phyloP scores from a whole-genome alignment of 495 filamentous ascomycete genomes.

The Bacidia gigantensis region DNA sequence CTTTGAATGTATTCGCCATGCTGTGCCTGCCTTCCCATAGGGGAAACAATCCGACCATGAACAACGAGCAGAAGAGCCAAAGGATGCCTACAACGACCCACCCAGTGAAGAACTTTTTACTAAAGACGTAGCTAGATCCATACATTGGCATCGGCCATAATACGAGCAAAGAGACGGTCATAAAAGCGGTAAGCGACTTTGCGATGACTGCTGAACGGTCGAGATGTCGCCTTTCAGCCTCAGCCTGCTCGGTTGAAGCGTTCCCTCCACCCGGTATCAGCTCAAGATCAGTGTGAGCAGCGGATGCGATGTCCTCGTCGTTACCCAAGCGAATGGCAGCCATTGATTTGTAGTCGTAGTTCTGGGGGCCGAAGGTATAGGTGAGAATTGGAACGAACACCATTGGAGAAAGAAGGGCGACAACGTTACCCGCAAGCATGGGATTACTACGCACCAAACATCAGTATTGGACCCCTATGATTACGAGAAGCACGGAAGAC shows the following conservation, averaged over 20 bases:
- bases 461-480: slow-evolving; percentile 5
- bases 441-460: slow-evolving; percentile 38
- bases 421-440: slow-evolving; percentile 78
- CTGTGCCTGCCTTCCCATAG: slow-evolving; percentile 67
- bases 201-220: slow-evolving; percentile 64
- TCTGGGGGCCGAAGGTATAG: slow-evolving; percentile 54
- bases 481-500: slow-evolving; percentile 14
- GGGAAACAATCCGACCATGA: slow-evolving; percentile 70
- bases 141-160: slow-evolving; percentile 97
- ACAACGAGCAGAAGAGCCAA: slow-evolving; percentile 68
- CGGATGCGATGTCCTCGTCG: slow-evolving; percentile 59
- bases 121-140: slow-evolving; percentile 74
- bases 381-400: slow-evolving; percentile 72
- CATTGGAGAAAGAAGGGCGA: slow-evolving; percentile 66
- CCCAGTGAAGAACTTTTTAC: slow-evolving; percentile 81
- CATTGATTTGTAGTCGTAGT: slow-evolving; percentile 89
- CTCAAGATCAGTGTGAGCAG: slow-evolving; percentile 59
- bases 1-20: slow-evolving; percentile 47
- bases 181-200: slow-evolving; percentile 55
- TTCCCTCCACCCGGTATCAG: slow-evolving; percentile 43
- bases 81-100: slow-evolving; percentile 79
- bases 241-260: slow-evolving; percentile 30
- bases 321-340: slow-evolving; percentile 68
- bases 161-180: slow-evolving; percentile 66
- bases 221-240: slow-evolving; percentile 49